These are phyloP conservation scores for Boletus reticuloceps DNA, from an alignment of 768 basidiomycete species.

Conservation along the genomic window DNA sequence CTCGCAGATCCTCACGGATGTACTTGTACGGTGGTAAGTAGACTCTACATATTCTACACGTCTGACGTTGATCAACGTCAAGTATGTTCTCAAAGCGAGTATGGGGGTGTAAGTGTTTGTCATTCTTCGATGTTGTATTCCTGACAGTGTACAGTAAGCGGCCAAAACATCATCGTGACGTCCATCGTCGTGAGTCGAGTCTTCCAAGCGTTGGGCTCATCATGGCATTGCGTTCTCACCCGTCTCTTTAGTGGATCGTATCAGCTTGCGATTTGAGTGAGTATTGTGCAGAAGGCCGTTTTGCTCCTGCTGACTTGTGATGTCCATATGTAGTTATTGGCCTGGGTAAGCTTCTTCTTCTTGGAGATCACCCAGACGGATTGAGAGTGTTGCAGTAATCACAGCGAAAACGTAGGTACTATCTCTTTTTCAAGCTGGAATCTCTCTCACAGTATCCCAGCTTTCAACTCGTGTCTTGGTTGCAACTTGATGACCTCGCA, in stretches of 20 bases:
- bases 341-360: constrained; percentile 2
- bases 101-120: constrained; percentile 42
- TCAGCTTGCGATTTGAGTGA: constrained; percentile 49
- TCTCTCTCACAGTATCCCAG: constrained; percentile 22
- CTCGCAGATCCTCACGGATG: constrained; percentile 45
- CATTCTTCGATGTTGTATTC: neutral
- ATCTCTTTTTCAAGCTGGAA: neutral
- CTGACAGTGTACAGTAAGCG: constrained; percentile 40
- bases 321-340: constrained; percentile 4
- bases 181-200: constrained; percentile 43
- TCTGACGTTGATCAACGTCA: neutral
- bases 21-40: constrained; percentile 43
- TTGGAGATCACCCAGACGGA: neutral
- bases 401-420: constrained; percentile 48
- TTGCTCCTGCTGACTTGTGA: neutral
- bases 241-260: constrained; percentile 29
- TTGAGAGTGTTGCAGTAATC: constrained; percentile 38
- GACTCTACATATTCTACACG: neutral
- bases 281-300: constrained; percentile 1
- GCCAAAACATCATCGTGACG: constrained; percentile 41
- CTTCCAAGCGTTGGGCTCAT: neutral
- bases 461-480: constrained; percentile 37
- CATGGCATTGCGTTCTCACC: neutral
- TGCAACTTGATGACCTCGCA: constrained; percentile 37
- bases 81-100: constrained; percentile 52